phyloP scores from a whole-genome alignment of 1,284 basidiomycete genomes.

The Microstroma glucosiphilum region DNA sequence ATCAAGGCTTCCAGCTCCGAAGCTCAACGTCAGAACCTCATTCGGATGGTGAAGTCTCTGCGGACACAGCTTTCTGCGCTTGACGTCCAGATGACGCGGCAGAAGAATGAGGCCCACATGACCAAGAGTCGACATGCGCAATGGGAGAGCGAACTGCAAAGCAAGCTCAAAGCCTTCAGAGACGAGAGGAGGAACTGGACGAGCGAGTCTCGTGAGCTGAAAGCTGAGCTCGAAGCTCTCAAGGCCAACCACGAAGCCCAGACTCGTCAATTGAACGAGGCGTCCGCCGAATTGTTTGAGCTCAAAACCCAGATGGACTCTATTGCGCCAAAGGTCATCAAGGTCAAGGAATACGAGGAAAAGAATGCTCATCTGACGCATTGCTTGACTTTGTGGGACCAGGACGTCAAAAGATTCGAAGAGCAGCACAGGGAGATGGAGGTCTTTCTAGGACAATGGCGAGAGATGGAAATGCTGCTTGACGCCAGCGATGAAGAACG shows the following conservation, averaged over 20 bases:
- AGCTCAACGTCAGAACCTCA: constrained; percentile 48
- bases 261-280: constrained; percentile 26
- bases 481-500: constrained; percentile 26
- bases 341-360: constrained; percentile 30
- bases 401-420: constrained; percentile 36
- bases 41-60: constrained; percentile 35
- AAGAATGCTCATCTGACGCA: constrained; percentile 28
- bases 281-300: constrained; percentile 36
- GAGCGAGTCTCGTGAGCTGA: constrained; percentile 28
- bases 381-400: constrained; percentile 38
- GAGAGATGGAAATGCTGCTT: constrained; percentile 37
- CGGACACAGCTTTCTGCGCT: constrained; percentile 23
- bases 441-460: constrained; percentile 31
- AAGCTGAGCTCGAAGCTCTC: constrained; percentile 29
- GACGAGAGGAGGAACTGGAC: constrained; percentile 44
- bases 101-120: constrained; percentile 29
- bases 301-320: constrained; percentile 25
- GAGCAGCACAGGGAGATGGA: constrained; percentile 41
- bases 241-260: constrained; percentile 19
- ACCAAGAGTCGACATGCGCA: constrained; percentile 35
- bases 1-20: constrained; percentile 42
- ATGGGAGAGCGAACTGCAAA: constrained; percentile 45
- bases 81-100: constrained; percentile 24
- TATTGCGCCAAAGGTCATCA: constrained; percentile 27
- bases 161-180: constrained; percentile 42